A percentile compares a stretch with the other conserved stretches of the same genome.
Conservation (phyloP, 1,284 basidiomycete genomes). For the Phellopilus nigrolimitatus region DNA sequence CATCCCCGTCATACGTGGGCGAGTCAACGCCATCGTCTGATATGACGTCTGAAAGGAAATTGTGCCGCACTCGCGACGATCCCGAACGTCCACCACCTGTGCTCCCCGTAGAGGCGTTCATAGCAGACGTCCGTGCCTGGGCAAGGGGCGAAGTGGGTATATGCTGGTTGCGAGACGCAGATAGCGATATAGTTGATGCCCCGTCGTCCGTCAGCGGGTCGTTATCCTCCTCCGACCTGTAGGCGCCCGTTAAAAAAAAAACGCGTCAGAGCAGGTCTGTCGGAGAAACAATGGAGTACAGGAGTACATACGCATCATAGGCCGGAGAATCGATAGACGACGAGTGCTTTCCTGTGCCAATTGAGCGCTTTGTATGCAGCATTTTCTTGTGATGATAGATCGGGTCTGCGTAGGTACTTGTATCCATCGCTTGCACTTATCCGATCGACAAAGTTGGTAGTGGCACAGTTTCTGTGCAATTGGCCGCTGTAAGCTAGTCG, state of each 20-base stretch:
- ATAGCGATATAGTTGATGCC: constrained; percentile 46
- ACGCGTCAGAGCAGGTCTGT: neutral
- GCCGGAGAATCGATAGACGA: constrained; percentile 17
- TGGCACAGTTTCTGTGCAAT: neutral
- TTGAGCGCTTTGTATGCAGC: constrained; percentile 15
- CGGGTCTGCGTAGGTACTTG: neutral
- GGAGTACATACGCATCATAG: constrained; percentile 19
- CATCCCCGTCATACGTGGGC: constrained; percentile 86
- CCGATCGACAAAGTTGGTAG: neutral
- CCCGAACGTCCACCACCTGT: constrained; percentile 18
- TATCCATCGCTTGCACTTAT: too few relatives aligned
- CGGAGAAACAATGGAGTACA: neutral
- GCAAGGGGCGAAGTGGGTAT: constrained; percentile 29
- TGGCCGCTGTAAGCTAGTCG: neutral
- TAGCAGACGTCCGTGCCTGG: constrained; percentile 27
- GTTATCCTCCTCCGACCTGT: constrained; percentile 75
- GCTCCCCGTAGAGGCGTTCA: constrained; percentile 23
- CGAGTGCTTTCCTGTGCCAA: constrained; percentile 16
- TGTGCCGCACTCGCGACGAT: constrained; percentile 20
- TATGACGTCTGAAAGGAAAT: constrained; percentile 53
- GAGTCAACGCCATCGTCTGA: constrained; percentile 75
- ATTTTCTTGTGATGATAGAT: constrained; percentile 19
- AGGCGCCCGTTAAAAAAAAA: neutral
- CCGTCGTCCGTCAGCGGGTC: constrained; percentile 74
- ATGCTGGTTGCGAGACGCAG: constrained; percentile 28